phyloP scores from a whole-genome alignment of 2,329 filamentous ascomycete species.

The Fusarium sp. region DNA sequence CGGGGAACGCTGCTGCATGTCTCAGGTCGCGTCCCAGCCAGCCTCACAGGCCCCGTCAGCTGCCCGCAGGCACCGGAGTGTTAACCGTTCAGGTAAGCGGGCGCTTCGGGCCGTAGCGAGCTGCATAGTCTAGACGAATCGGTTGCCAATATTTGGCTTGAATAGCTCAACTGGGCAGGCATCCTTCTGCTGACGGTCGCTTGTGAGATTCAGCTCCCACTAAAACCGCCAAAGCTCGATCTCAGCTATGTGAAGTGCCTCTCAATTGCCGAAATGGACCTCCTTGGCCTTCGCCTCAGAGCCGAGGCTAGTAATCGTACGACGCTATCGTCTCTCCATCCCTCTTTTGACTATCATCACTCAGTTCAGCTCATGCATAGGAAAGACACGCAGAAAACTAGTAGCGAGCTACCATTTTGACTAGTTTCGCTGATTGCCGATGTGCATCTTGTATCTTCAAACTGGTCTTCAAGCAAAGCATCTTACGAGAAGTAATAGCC shows the following conservation, averaged over 20 bases:
- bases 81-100: neutral
- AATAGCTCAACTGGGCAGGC: neutral
- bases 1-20: neutral
- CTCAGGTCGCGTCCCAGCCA: neutral
- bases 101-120: neutral
- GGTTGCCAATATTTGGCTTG: neutral
- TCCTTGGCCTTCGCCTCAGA: neutral
- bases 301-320: neutral
- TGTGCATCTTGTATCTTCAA: neutral
- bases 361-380: neutral
- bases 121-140: neutral
- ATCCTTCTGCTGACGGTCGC: neutral
- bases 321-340: neutral
- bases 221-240: neutral
- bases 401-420: neutral
- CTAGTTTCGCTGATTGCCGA: neutral
- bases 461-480: neutral
- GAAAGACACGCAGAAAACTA: neutral
- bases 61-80: neutral
- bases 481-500: too few species aligned
- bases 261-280: neutral
- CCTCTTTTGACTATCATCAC: neutral
- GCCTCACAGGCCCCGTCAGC: neutral
- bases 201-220: neutral
- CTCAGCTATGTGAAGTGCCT: neutral